These are phyloP conservation scores for Goffeauzyma gilvescens DNA, from an alignment of 768 basidiomycete species.

Conservation along the genomic window DNA sequence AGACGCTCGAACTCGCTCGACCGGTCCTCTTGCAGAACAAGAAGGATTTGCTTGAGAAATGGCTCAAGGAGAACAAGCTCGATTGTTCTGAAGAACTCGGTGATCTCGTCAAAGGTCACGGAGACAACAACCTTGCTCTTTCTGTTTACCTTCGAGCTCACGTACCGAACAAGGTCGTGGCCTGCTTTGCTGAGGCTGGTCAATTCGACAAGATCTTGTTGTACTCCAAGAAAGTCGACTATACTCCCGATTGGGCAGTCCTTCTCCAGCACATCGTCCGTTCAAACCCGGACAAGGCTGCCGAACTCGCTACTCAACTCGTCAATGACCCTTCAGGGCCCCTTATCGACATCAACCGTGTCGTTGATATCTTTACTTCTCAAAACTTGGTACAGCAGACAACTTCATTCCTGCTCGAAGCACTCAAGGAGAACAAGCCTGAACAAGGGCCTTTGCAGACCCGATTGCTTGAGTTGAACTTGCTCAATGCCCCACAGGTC, in stretches of 20 bases:
- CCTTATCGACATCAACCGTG: constrained; percentile 79
- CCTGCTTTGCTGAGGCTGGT: constrained; percentile 96
- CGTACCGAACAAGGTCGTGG: constrained; percentile 94
- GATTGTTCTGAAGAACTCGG: constrained; percentile 97
- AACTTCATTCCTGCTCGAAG: constrained; percentile 90
- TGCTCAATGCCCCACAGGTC: constrained; percentile 91
- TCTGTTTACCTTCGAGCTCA: constrained; percentile 96
- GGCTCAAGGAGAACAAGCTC: constrained; percentile 99
- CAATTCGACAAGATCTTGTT: constrained; percentile 96
- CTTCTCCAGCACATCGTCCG: constrained; percentile 92
- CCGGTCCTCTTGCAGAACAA: constrained; percentile 89
- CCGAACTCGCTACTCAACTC: constrained; percentile 87
- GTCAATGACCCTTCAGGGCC: constrained; percentile 85
- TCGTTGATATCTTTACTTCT: constrained; percentile 96
- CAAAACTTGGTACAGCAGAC: constrained; percentile 99
- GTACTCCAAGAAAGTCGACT: constrained; percentile 91
- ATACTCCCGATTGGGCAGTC: constrained; percentile 75
- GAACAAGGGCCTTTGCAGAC: constrained; percentile 94
- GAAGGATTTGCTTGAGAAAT: constrained; percentile 93
- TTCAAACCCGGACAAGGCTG: constrained; percentile 88
- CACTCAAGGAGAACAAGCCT: constrained; percentile 92
- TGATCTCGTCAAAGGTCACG: constrained; percentile 73
- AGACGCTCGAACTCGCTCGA: constrained; percentile 84
- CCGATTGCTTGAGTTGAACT: constrained; percentile 90
- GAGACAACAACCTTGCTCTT: constrained; percentile 85